Evolutionary conservation across 2,329 filamentous ascomycete species (phyloP), one percentile per base, ranked within the genome.

Genomic region (Trichoderma lentiforme): DNA sequence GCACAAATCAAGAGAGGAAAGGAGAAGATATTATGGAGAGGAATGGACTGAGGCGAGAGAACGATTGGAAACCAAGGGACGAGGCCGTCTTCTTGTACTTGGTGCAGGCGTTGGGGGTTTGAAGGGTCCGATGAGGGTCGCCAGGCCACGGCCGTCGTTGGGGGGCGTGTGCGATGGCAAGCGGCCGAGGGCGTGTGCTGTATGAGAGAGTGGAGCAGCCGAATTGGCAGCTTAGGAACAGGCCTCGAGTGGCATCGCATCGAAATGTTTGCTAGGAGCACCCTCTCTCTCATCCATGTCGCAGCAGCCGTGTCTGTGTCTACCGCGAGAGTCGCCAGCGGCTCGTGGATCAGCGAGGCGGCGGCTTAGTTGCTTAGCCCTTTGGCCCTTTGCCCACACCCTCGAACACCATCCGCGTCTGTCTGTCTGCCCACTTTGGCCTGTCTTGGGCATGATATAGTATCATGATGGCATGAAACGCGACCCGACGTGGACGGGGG

Each of bases 21-120:
- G 71, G 68, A 61, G 58, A 58, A 70, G 70, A 47, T 34, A 61
- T 65, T 71, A 43, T 68, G 26, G 64, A 67, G 64, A 53, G 51
- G 51, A 57, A 28, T 60, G 58, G n/a, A 63, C 34, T 67, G 60
- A 56, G 67, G 62, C 64, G 64, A 60, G 64, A 60, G 73, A 74
- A 74, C 73, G 75, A 75, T 74, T 74, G 74, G 75, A 76, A 75
- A 75, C 60, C 71, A 76, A 70, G 74, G 75, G 78, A 76, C 76
- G 74, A 78, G 60, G 65, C 53, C 73, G 67, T 75, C 74, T 79
- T 78, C 78, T 79, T 79, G 78, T 79, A 60, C 74, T 77, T 73
- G 71, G 53, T 62, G 21, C 12, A 28, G 62, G 30, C 30, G 8
- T 53, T 34, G n/a, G 24, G 43, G 28, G 32, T 47, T 65, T 61